These are phyloP conservation scores for Epithele typhae DNA, from an alignment of 768 basidiomycete species.

Conservation along the genomic window DNA sequence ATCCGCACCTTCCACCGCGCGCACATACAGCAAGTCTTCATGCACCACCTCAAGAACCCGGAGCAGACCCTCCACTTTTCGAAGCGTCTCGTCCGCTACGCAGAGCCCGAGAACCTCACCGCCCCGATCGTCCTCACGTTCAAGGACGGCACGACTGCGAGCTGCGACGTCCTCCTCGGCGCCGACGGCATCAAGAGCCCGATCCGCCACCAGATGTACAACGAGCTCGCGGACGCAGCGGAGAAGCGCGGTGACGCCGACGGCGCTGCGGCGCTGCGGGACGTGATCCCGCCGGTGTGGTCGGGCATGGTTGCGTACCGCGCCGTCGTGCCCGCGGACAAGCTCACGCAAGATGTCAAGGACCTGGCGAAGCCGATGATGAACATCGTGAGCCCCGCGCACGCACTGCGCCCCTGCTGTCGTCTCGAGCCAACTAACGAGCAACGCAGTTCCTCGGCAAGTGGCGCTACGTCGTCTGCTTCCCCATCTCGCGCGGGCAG, in stretches of 20 bases:
- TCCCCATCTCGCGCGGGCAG: no score
- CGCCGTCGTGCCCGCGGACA: not conserved
- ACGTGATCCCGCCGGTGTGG: not conserved
- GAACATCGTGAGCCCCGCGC: no score
- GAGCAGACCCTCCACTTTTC: constrained; percentile 26
- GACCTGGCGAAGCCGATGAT: no score
- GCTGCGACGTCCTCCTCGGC: constrained; percentile 39
- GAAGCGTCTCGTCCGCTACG: constrained; percentile 10
- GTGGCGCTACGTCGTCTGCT: no score
- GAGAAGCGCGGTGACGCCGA: no score
- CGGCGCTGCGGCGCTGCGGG: not conserved
- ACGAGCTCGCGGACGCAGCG: constrained; percentile 11
- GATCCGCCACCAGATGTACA: constrained; percentile 26
- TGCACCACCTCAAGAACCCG: constrained; percentile 22
- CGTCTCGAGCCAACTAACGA: no score
- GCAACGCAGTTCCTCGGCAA: no score
- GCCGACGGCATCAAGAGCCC: constrained; percentile 40
- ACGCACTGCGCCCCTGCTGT: no score
- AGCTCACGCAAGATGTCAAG: not conserved
- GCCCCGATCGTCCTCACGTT: constrained; percentile 30
- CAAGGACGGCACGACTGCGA: constrained; percentile 30
- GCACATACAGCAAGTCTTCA: constrained; percentile 31
- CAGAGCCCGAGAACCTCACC: not conserved
- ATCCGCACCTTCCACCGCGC: constrained; percentile 36
- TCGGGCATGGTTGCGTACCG: not conserved